Evolutionary conservation across 371 early-diverging fungal species (phyloP), one percentile per base, ranked within the genome.

Genomic region (Edhazardia aedis): DNA sequence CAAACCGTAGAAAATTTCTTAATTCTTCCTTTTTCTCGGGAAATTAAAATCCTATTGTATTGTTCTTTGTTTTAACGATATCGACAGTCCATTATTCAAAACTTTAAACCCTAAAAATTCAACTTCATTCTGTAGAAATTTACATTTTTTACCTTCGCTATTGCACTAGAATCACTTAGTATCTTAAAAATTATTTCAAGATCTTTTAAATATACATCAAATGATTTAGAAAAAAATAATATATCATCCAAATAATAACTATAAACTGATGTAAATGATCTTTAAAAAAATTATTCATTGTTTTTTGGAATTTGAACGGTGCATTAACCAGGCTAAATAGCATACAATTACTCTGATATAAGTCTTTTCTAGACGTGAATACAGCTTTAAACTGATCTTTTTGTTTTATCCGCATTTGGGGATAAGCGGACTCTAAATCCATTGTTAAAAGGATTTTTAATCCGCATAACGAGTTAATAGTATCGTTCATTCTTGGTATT

Each of bases 371-470:
- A 23, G 36, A 45, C 1, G 46, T n/a, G 27, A 58, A 58, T 1
- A 46, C 59, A 16, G 59, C 46, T 33, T 58, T 58, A 21, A 33
- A 1, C 26, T 30, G 46, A 21, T 51, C 52, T 14, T 47, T 11
- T 52, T 51, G 36, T 19, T 23, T 39, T 39, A 11, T 7, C 16
- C 6, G 37, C 6, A 58, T 45, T 22, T 59, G 53, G 22, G 38
- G 38, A 43, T 59, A 59, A 0, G 54, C 60, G 1, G 18, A 37
- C 4, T 26, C 19, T 2, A 43, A 39, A 51, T 59, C 60, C n/a
- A 59, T 12, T 28, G 18, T 38, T 2, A 16, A 18, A 38, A 58
- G 53, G 22, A 45, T 28, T 25, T 28, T 36, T 1, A 47, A 33
- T n/a, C 29, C 26, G 14, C 36, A 23, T 14, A 58, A 38, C 1